Conservation (phyloP, 495 filamentous ascomycete genomes). For the Hypomontagnella submonticulosa region DNA sequence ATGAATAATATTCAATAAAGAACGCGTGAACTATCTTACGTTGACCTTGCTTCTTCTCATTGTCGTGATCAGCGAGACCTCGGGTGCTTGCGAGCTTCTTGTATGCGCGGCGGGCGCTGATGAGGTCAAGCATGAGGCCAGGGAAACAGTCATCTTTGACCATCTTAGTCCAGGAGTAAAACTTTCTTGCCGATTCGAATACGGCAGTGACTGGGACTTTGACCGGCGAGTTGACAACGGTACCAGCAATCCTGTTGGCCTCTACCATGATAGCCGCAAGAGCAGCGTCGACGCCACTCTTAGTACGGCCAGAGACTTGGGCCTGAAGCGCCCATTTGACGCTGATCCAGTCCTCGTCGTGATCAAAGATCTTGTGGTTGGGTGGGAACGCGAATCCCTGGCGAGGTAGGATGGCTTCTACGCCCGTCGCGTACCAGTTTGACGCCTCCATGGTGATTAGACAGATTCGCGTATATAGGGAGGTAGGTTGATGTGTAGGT, state of each 20-base stretch:
- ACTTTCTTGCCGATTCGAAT: conserved; percentile 2
- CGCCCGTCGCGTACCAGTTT: neutral
- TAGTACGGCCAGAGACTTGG: neutral
- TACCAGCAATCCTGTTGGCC: neutral
- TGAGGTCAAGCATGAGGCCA: conserved; percentile 6
- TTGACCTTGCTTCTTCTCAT: no score
- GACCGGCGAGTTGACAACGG: neutral
- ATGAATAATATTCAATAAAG: no score
- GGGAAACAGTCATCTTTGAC: conserved; percentile 7
- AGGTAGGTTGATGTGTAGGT: no score
- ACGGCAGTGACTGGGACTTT: neutral
- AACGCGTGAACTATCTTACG: no score
- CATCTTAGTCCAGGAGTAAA: neutral
- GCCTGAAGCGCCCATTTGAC: conserved; percentile 14
- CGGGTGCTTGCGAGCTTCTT: no score
- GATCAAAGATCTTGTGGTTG: conserved; percentile 11
- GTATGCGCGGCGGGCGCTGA: conserved; percentile 5
- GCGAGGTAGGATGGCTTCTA: conserved; percentile 19
- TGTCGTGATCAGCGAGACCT: no score
- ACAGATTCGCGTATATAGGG: no score
- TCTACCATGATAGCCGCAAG: conserved; percentile 16
- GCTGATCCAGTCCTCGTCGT: neutral
- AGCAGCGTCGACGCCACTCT: conserved; percentile 2
- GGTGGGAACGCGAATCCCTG: conserved; percentile 19
- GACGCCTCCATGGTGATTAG: no score